Percentiles rank a stretch among this genome's conserved stretches.
phyloP scores from a whole-genome alignment of 129 eudicot species.

The Tagetes patula region DNA sequence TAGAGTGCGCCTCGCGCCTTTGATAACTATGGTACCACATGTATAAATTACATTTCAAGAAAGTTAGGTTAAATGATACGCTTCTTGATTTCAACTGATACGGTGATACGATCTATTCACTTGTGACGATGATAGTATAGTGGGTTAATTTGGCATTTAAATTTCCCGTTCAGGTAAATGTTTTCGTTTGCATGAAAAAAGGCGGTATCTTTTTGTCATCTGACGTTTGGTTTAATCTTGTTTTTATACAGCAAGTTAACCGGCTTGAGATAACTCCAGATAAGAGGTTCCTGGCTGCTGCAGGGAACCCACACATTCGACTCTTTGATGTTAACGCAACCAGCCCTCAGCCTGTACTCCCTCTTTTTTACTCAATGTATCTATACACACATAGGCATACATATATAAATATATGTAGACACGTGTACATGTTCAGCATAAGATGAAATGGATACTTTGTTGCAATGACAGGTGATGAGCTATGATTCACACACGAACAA shows the following conservation, averaged over 20 bases:
- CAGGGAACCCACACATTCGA: constrained; percentile 95
- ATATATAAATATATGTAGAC: neutral
- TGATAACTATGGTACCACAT: neutral
- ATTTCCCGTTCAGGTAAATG: neutral
- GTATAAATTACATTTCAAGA: neutral
- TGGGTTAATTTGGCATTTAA: neutral
- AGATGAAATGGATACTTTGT: neutral
- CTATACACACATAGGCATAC: neutral
- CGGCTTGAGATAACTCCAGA: constrained; percentile 98
- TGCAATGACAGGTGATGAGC: constrained; percentile 78
- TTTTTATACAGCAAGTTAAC: constrained; percentile 75
- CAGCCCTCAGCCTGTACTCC: constrained; percentile 81
- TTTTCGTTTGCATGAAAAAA: neutral
- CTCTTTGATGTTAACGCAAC: constrained; percentile 83
- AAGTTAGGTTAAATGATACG: neutral
- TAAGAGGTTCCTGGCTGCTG: constrained; percentile 86
- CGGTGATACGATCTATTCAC: neutral
- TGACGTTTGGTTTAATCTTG: constrained; percentile 22
- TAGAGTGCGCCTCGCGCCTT: too few relatives aligned
- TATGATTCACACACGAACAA: constrained; percentile 94
- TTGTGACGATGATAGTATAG: neutral
- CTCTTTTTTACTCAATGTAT: constrained; percentile 1
- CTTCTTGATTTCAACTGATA: neutral
- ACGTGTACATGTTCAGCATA: constrained; percentile 9
- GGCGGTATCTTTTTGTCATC: neutral